Evolutionary conservation across 2,329 filamentous ascomycete genomes (phyloP), one percentile per base, ranked within the genome.

Genomic region (Tolypocladium inflatum): DNA sequence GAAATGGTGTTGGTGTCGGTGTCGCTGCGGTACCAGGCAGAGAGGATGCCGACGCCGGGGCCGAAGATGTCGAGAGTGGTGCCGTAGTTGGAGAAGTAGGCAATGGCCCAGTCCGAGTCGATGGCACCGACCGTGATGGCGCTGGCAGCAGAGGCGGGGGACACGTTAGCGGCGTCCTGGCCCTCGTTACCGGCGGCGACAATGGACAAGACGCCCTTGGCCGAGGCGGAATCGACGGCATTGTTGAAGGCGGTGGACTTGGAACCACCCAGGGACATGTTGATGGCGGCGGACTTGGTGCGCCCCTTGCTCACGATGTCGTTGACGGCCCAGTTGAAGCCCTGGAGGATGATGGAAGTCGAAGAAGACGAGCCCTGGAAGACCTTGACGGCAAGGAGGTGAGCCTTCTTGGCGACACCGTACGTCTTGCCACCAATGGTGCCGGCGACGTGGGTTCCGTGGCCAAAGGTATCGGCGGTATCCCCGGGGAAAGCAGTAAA

Each of bases 111-210:
- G 57, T 59, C 62, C 51, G 63, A 65, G 61, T 75, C 73, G 37
- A 76, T 62, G 56, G 71, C 68, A 45, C 70, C 71, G 55, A 73
- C 71, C 1, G 71, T 71, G 58, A 72, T 60, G 45, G 69, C 70
- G 45, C 59, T 64, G 43, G 66, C 45, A 23, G 70, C 69, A 23
- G 68, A 70, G 43, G 70, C 70, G 19, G 71, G 71, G 10, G 71
- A 71, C 10, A 53, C 54, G 57, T 65, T 65, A 54, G 60, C 54
- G 2, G 68, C 65, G 48, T 65, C 59, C 17, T 59, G 37, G n/a
- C 69, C 71, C 7, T 74, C 72, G 65, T 84, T 84, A 10, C 82
- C 82, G 11, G 82, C 81, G 3, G 82, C 81, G 6, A 82, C 78
- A 50, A 79, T 77, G 17, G 80, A 74, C 53, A 81, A 72, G 56